Evolutionary conservation across 2,329 filamentous ascomycete species (phyloP), one percentile per base, ranked within the genome.

Genomic region (Alternaria atra): DNA sequence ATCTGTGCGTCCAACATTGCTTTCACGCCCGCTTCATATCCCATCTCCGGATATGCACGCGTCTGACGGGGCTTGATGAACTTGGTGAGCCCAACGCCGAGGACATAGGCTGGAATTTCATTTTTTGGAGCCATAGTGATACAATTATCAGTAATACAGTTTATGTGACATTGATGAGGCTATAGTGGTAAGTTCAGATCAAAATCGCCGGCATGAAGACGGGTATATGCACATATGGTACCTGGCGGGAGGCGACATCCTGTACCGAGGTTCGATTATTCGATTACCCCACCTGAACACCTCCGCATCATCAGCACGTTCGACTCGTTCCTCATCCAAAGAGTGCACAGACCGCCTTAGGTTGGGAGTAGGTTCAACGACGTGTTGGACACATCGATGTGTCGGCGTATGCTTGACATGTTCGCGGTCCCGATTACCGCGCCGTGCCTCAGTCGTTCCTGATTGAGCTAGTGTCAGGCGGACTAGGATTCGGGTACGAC

Each of bases 1-100:
- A 98, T 92, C 60, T 96, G 90, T 1, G 92, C 92, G 78, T 88
- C 86, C 20, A 89, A 78, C 85, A 95, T 88, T 29, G 93, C 92
- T 81, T 96, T 96, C 77, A 95, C 85, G 67, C 92, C 93, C 13
- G 93, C 93, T 80, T 97, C 93, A 78, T 93, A 97, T 51, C 94
- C 94, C 43, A 97, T 89, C 75, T 97, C 94, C 6, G 93, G 93
- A 82, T 97, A 97, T 81, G 95, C 92, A 66, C 96, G 91, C 78
- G 93, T 93, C 76, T 92, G 92, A 55, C 93, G 88, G 29, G 94
- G 94, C 84, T 97, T 97, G 88, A 97, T 94, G 86, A 98, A 98
- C 82, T 97, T 97, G 82, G 94, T 97, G 89, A 98, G 93, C 81
- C 94, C 94, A 68, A 98, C 94, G 83, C 94, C 94, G 54, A 97